Evolutionary conservation across 2,329 filamentous ascomycete species (phyloP), one percentile per base, ranked within the genome.

Genomic region (Cyphellophora europaea): DNA sequence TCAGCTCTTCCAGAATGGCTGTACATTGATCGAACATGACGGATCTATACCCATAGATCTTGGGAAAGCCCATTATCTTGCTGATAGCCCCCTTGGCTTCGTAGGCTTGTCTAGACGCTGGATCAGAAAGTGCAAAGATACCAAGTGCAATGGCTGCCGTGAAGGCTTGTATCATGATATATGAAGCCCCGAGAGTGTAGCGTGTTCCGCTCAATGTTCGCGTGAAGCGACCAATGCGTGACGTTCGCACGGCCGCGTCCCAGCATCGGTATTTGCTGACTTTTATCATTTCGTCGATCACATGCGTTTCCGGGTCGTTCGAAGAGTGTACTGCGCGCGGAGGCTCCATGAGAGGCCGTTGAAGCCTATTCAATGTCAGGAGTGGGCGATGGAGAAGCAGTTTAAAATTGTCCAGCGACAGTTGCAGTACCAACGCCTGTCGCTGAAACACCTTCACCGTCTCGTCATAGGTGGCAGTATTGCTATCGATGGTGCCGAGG

Each of bases 111-210:
- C 64, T 56, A 0, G 61, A 63, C 1, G 66, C 52, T 2, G 61
- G 59, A 27, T 66, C 59, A 1, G 61, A 62, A 2, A 66, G 50
- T 2, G 63, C 61, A 31, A 60, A 53, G 2, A 65, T 56, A 11
- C 59, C 55, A 29, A 67, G 53, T 5, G 66, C 62, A n/a, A 66
- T 58, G 5, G 62, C 58, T 2, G 62, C 57, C 29, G 63, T 63
- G 49, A 65, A 66, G 5, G 65, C 40, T 35, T 66, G 65, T 37
- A 66, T 63, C 4, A 57, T 62, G 11, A 65, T 45, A 35, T 65
- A 66, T 5, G 61, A 56, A 4, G 63, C 59, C 5, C 63, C 49
- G 41, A 65, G 62, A 12, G 57, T 65, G 14, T 62, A 55, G 1
- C 53, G 58, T 3, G 61, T 59, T 11, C 58, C 53, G 12, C 55